Percentiles rank a stretch among this genome's conserved stretches.
These are phyloP conservation scores for Moniliophthora roreri DNA, from an alignment of 1,284 basidiomycete genomes.

Conservation along the genomic window DNA sequence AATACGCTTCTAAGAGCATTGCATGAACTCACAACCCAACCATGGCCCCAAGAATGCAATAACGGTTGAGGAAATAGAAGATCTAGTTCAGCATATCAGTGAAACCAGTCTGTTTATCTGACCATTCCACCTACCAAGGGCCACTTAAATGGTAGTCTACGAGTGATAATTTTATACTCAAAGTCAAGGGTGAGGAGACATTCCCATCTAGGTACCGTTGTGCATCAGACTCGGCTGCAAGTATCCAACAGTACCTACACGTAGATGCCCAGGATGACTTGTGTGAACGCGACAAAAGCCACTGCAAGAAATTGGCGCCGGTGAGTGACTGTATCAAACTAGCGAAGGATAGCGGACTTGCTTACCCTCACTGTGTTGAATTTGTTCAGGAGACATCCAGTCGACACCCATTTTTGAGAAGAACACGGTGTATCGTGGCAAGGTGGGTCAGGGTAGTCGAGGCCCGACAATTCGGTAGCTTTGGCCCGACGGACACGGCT, in stretches of 20 bases:
- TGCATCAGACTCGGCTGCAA: background rate
- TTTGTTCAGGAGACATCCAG: constrained; percentile 55
- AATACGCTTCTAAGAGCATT: background rate
- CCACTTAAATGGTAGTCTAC: constrained; percentile 62
- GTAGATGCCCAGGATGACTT: constrained; percentile 65
- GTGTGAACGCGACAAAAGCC: constrained; percentile 65
- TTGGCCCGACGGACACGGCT: too few species aligned
- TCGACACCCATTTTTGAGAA: constrained; percentile 25
- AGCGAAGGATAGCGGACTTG: constrained; percentile 2
- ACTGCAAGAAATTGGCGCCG: constrained; percentile 29
- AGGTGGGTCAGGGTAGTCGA: too few species aligned
- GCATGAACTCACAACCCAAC: constrained; percentile 60
- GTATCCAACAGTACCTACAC: too few species aligned
- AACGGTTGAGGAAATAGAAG: constrained; percentile 75
- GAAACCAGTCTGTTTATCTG: background rate
- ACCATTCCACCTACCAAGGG: constrained; percentile 45
- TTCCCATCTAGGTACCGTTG: constrained; percentile 47
- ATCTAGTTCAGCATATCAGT: constrained; percentile 35
- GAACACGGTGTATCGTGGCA: too few species aligned
- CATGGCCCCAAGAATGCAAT: constrained; percentile 62
- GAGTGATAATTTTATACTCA: constrained; percentile 62
- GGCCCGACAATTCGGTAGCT: too few species aligned
- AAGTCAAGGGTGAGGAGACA: constrained; percentile 63
- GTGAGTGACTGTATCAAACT: background rate
- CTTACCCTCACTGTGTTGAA: constrained; percentile 50